Evolutionary conservation across 306 rosid species (phyloP), one percentile per base, ranked within the genome.

Genomic region (Macrotyloma uniflorum): DNA sequence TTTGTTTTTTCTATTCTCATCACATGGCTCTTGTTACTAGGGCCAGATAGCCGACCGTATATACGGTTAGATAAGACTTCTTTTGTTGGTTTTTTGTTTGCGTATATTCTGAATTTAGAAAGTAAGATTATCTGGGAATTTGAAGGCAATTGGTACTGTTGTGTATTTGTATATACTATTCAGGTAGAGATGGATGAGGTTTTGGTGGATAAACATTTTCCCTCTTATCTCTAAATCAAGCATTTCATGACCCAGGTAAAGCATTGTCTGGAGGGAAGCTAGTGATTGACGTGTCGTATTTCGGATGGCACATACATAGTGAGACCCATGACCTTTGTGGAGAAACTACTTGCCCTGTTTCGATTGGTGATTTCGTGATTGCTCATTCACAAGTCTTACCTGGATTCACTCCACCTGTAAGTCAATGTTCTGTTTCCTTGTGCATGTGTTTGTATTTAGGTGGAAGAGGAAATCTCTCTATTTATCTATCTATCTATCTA

Each of bases 331-430:
- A 94, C 79, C 96, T 94, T 76, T 92, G 97, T 64, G 84, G 75
- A 12, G 94, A 92, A 82, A 89, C 98, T 42, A 81, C 92, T 79
- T 94, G 98, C 85, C 98, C 98, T 47, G 85, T 89, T 80, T 78
- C 94, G 0, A 19, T 57, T 68, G 98, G 98, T 24, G 92, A 90
- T 74, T 94, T 94, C 64, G 83, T 93, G 73, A 85, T 94, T 81
- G 78, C 97, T 69, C 97, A 91, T 85, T 80, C 96, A 1, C 97
- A 87, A 83, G 78, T 79, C 22, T 85, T 93, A 43, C 95, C 97
- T 76, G 91, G 87, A 82, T 90, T 66, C 79, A 88, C 97, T 71
- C 93, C 96, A 58, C 97, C 94, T n/a, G 97, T 94, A 87, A 87
- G 97, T 94, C 79, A 7, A 23, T 42, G 45, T 54, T 73, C 58